Base-by-base conservation (phyloP, 225 moss, liverwort and hornwort genomes). In the Takakia lepidozioides region DNA sequence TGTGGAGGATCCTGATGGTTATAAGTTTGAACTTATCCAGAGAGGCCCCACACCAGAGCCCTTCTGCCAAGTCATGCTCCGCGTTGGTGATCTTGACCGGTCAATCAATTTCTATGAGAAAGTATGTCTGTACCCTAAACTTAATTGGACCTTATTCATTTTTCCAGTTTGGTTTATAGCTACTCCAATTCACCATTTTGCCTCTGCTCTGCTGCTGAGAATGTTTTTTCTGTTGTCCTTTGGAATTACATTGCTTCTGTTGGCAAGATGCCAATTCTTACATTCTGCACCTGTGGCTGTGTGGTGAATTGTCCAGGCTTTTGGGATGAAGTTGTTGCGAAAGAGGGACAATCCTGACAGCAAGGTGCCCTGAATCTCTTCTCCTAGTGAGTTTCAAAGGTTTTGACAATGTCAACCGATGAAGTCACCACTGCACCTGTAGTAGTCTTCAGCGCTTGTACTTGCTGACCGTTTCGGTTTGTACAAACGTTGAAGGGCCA, bases 21-120 rank as follows among this genome's bases (percentile, higher is more conserved):
- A 98, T 76, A 85, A 83, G 60, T 98, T 98, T 60, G 98, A 98
- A 71, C 87, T 98, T 38, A 69, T 98, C 38, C 87, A 98, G 57
- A 87, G 98, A 48, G 62, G 80, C 39, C 55, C 73, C 30, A 85
- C 84, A 10, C 80, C 63, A 4, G 98, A 98, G 64, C 98, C 98
- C 14, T 85, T 98, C 49, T 87, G 87, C 55, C 98, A 91, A 56
- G 91, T 98, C 48, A 87, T 87, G 81, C 59, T 91, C 62, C 82
- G 91, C 40, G 87, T 98, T 54, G 98, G 91, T 32, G 87, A 98
- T 28, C 60, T 98, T 5, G 91, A 98, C 45, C 91, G 55, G 38
- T 73, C 98, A 41, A 81, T 91, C 47, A 75, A 65, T 21, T 98
- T 91, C 49, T 98, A 98, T 60, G 81, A 87, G 76, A 98, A 91